Base-by-base conservation (phyloP, 148 eudicot genomes). In the Amaranthus hypochondriacus region DNA sequence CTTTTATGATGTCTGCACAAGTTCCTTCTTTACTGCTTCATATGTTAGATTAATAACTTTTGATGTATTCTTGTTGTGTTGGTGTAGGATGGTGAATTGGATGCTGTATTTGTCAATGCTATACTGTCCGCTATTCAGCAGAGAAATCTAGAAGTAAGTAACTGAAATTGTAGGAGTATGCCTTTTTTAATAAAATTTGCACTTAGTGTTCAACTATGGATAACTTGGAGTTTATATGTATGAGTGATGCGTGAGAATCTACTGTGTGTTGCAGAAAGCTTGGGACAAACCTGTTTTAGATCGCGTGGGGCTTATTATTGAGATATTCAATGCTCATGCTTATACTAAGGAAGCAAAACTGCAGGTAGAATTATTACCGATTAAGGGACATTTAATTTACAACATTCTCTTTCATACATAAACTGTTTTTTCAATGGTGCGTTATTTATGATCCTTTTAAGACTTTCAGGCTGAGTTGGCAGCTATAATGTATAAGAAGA, bases 311-410 rank as follows among this genome's bases (percentile, higher is more conserved):
- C 92, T 94, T 64, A 94, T 94, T 53, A 94, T 94, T 68, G 90
- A 89, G 86, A 92, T 94, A 63, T 94, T 94, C 71, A 80, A 94
- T 84, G 98, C 98, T 76, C 98, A 94, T 87, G 98, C 98, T 65
- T 88, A 84, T 74, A 94, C 98, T 28, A 94, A 86, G 85, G 98
- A 94, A 88, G 98, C 89, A 68, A 92, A 86, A 83, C 87, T 94
- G 69, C 98, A 91, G 96, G 98, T 89, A 61, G 48, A 69, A 28
- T 43, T 56, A n/a, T 60, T 48, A 13, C 48, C 56, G 12, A 1
- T 42, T 28, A 10, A 11, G 21, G 39, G 4, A 62, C 14, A 18
- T 78, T 39, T 21, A 7, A 2, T 67, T 73, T 67, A n/a, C 48
- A 39, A 18, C 12, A 42, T 42, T 67, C 28, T 39, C 50, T 56